Conservation (phyloP, 257 asterid genomes). For the Schizonepeta tenuifolia region DNA sequence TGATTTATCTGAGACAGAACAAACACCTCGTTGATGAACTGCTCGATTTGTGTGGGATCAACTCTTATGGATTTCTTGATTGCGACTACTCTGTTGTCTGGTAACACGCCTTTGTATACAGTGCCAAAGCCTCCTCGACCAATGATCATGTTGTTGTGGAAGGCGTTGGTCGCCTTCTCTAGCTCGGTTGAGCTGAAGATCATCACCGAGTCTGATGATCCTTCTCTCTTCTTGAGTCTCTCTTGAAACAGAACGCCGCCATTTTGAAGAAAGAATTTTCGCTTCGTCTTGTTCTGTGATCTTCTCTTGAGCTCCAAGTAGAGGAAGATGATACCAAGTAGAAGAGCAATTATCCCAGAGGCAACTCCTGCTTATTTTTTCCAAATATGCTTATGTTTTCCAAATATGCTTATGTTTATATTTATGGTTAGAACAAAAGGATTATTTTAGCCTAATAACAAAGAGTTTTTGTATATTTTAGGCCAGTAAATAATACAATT, state of each 20-base stretch:
- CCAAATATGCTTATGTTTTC: background rate
- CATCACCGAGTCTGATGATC: slow-evolving; percentile 15
- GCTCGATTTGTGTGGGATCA: slow-evolving; percentile 45
- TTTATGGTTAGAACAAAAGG: too few species aligned
- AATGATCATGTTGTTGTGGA: slow-evolving; percentile 33
- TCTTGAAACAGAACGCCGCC: slow-evolving; percentile 40
- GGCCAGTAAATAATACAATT: too few species aligned
- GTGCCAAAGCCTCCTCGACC: slow-evolving; percentile 42
- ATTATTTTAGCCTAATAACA: too few species aligned
- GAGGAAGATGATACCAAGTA: slow-evolving; percentile 25
- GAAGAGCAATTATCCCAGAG: slow-evolving; percentile 25
- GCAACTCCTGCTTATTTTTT: slow-evolving; percentile 26
- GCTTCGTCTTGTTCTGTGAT: slow-evolving; percentile 8
- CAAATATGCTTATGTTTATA: background rate
- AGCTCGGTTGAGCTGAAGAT: slow-evolving; percentile 36
- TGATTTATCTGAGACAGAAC: slow-evolving; percentile 45
- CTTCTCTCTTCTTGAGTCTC: slow-evolving; percentile 24
- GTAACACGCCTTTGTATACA: slow-evolving; percentile 31
- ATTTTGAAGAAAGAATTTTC: slow-evolving; percentile 15
- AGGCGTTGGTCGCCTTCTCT: slow-evolving; percentile 30
- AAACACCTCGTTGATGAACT: slow-evolving; percentile 47
- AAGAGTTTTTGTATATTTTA: too few species aligned
- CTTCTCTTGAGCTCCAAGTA: slow-evolving; percentile 41
- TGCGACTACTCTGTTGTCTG: slow-evolving; percentile 28
- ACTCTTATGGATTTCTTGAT: slow-evolving; percentile 37